A percentile compares a stretch with the other conserved stretches of the same genome.
Evolutionary conservation across 805 yeast genomes (phyloP).

Genomic region (Pichia insulana): DNA sequence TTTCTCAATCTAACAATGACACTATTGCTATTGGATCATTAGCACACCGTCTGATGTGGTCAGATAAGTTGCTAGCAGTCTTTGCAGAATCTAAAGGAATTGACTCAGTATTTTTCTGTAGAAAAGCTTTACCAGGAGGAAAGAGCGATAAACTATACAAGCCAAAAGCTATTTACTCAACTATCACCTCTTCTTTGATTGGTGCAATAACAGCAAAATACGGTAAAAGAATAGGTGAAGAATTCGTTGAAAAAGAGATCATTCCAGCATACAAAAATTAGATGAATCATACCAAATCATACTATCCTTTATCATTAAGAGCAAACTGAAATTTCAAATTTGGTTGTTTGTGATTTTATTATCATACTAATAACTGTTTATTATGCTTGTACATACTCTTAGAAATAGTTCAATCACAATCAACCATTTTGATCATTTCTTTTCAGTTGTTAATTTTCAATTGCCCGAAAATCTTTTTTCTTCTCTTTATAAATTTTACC

Average conservation of each 20-base stretch:
- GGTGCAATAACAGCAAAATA: constrained; percentile 61
- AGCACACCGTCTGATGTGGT: constrained; percentile 41
- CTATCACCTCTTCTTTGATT: constrained; percentile 38
- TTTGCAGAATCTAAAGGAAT: constrained; percentile 43
- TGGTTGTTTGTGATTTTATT: background rate
- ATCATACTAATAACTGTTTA: background rate
- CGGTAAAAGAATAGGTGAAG: constrained; percentile 51
- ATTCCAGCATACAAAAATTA: constrained; percentile 12
- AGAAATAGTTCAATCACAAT: too few species aligned
- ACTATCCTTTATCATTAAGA: too few species aligned
- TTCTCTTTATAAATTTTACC: too few species aligned
- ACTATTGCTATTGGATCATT: constrained; percentile 43
- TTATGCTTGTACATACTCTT: background rate
- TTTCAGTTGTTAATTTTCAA: too few species aligned
- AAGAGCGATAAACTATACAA: constrained; percentile 27
- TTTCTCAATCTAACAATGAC: constrained; percentile 13
- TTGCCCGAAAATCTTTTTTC: too few species aligned
- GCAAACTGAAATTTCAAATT: too few species aligned
- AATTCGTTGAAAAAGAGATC: constrained; percentile 47
- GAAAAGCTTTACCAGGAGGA: constrained; percentile 29
- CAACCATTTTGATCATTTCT: too few species aligned
- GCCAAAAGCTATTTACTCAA: constrained; percentile 24
- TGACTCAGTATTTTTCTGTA: constrained; percentile 57
- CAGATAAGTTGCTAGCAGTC: constrained; percentile 41
- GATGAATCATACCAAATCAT: too few species aligned